phyloP scores from a whole-genome alignment of 148 eudicot species.

The Diospyros kaki region DNA sequence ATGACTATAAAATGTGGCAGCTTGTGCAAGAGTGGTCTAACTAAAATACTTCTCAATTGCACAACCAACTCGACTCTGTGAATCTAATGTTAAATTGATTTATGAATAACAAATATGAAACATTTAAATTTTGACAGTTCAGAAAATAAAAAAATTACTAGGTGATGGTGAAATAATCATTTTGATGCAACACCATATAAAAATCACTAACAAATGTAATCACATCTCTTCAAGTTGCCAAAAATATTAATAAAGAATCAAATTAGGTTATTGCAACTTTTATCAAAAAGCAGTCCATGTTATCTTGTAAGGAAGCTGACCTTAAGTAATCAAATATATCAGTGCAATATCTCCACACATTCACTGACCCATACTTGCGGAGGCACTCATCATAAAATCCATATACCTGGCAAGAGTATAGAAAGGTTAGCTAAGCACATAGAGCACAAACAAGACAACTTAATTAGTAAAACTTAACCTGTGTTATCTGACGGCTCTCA shows the following conservation, averaged over 20 bases:
- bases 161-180: neutral
- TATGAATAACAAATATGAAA: neutral
- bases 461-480: constrained; percentile 38
- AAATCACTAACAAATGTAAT: constrained; percentile 1
- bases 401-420: constrained; percentile 61
- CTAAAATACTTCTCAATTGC: neutral
- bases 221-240: neutral
- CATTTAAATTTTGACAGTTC: neutral
- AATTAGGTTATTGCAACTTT: neutral
- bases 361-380: constrained; percentile 88
- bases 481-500: constrained; percentile 86
- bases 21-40: neutral
- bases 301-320: constrained; percentile 39
- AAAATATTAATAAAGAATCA: neutral
- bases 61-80: neutral
- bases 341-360: constrained; percentile 98
- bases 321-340: constrained; percentile 93
- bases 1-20: neutral
- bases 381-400: constrained; percentile 97
- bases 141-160: constrained; percentile 8
- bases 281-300: constrained; percentile 1
- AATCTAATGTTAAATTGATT: neutral
- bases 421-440: constrained; percentile 18
- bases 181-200: neutral
- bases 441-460: constrained; percentile 13